Evolutionary conservation across 2,329 filamentous ascomycete species (phyloP), one percentile per base, ranked within the genome.

Genomic region (Rugonectria rugulosa): DNA sequence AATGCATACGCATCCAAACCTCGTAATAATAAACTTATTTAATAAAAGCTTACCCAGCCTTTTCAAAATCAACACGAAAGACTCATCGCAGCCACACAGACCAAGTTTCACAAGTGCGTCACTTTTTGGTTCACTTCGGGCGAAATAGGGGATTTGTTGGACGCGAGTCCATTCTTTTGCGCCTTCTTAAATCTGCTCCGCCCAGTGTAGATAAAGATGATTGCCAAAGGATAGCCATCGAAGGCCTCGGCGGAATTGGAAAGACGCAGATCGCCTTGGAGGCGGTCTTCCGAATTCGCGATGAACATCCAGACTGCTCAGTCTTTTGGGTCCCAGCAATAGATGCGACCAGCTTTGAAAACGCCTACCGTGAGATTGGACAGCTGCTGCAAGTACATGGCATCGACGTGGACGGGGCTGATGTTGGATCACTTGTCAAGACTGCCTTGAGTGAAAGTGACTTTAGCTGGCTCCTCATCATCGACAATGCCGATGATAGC

Each of bases 401-500:
- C 5, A 65, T 71, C 5, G 61, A 75, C 5, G 58, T 76, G n/a
- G 57, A 68, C 2, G 67, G 72, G 5, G 67, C 64, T 1, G 71
- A 79, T 50, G 47, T 75, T 2, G 76, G 71, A 34, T 20, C 29
- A 10, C 65, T 77, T 2, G 71, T 80, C 4, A 74, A 74, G 31
- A 37, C 32, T 5, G 61, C 59, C 10, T 56, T 80, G 2, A 72
- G 67, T 29, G 46, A 66, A n/a, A 53, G 29, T n/a, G 54, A 40
- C 2, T 66, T 69, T 2, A 54, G 56, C 1, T 80, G 76, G 78
- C 64, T 81, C 2, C 51, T 80, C 34, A 64, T 81, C 32, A 45
- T 80, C n/a, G 77, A 81, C 49, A 80, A 79, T 44, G 75, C 73
- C 11, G 75, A 80, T 49, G 74, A 80, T 51, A 42, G 43, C 4